Conservation (phyloP, 225 moss, liverwort and hornwort species). For the Pseudisothecium myosuroides region DNA sequence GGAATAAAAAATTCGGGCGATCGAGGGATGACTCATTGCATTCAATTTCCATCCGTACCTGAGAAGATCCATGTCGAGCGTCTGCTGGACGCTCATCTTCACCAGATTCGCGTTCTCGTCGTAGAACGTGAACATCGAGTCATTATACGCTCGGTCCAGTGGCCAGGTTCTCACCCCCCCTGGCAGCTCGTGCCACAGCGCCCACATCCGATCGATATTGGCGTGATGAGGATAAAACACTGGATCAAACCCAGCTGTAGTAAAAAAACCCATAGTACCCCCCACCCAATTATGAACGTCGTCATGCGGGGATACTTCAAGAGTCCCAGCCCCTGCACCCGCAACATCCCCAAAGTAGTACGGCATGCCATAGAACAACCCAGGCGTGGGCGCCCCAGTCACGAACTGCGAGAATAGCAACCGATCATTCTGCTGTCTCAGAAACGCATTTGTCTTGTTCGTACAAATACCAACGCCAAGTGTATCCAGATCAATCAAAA, state of each 20-base stretch:
- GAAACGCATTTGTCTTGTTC: background rate
- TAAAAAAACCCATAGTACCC: background rate
- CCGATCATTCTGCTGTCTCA: background rate
- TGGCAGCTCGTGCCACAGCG: background rate
- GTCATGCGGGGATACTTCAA: background rate
- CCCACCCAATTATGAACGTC: background rate
- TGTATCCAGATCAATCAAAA: background rate
- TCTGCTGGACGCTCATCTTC: too few species aligned
- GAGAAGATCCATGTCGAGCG: too few species aligned
- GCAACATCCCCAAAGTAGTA: background rate
- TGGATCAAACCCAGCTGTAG: background rate
- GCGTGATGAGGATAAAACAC: background rate
- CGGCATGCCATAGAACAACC: background rate
- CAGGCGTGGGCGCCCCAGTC: background rate
- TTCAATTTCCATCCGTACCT: too few species aligned
- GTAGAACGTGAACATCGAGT: background rate
- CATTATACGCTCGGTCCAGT: background rate
- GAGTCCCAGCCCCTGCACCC: background rate
- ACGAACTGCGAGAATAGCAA: background rate
- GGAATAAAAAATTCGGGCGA: too few species aligned
- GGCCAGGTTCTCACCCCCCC: background rate
- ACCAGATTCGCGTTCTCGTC: background rate
- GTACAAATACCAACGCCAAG: background rate
- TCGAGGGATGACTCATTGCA: too few species aligned
- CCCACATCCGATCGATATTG: background rate